Conservation (phyloP, 306 rosid species). For the Prunus davidiana region DNA sequence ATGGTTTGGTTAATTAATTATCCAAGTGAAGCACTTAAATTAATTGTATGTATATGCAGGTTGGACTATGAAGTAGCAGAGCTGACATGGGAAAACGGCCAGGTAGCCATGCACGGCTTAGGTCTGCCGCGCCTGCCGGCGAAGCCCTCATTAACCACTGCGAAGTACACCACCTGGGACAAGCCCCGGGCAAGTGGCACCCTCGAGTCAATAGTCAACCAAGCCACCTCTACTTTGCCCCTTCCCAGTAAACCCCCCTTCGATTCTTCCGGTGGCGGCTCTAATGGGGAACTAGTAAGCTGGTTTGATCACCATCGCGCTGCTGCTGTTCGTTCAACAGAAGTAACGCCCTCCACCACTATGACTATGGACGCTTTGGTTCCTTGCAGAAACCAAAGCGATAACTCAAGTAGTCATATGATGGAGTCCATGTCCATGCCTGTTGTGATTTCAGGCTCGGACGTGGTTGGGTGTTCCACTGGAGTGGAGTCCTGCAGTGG, state of each 20-base stretch:
- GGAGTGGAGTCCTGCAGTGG: slow-evolving; percentile 48
- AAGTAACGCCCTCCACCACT: slow-evolving; percentile 17
- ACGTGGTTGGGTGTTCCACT: slow-evolving; percentile 32
- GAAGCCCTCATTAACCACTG: slow-evolving; percentile 11
- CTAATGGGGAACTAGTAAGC: slow-evolving; percentile 27
- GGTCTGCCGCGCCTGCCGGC: slow-evolving; percentile 55
- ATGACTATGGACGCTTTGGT: slow-evolving; percentile 69
- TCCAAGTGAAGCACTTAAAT: neutral
- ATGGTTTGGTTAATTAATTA: too few relatives aligned
- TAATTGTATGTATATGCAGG: slow-evolving; percentile 34
- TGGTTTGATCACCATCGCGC: slow-evolving; percentile 42
- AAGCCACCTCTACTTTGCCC: slow-evolving; percentile 45
- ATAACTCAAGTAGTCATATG: slow-evolving; percentile 14
- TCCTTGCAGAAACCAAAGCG: slow-evolving; percentile 48
- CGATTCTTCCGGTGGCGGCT: neutral
- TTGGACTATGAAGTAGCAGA: slow-evolving; percentile 77
- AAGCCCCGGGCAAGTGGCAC: slow-evolving; percentile 81
- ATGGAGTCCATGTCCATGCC: slow-evolving; percentile 19
- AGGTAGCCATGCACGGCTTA: slow-evolving; percentile 72
- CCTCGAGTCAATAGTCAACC: slow-evolving; percentile 83
- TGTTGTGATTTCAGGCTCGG: slow-evolving; percentile 11
- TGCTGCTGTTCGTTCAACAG: neutral
- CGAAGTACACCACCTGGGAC: slow-evolving; percentile 63
- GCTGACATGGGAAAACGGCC: slow-evolving; percentile 93
- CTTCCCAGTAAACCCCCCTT: slow-evolving; percentile 18